Conservation (phyloP, 306 rosid species). For the Bauhinia variegata region DNA sequence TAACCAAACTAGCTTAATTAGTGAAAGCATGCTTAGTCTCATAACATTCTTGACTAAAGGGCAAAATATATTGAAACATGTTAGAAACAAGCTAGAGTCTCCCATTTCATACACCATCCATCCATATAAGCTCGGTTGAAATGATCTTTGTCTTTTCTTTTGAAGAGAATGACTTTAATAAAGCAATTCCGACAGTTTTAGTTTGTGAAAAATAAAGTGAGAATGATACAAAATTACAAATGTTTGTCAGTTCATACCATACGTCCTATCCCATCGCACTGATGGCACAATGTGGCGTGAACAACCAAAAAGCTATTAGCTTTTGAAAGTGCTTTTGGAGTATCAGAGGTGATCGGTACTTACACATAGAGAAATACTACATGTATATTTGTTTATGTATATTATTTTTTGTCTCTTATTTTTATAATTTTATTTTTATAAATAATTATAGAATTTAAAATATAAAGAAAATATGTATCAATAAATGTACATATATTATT, state of each 20-base stretch:
- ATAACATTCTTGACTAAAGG: no score
- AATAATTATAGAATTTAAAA: no score
- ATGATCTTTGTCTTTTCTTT: background rate
- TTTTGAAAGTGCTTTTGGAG: slow-evolving; percentile 37
- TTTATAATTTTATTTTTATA: no score
- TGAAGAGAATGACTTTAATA: background rate
- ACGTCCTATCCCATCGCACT: slow-evolving; percentile 77
- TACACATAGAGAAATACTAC: no score
- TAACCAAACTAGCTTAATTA: no score
- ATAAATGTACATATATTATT: no score
- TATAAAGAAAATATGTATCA: no score
- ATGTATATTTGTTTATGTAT: no score
- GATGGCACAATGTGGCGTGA: slow-evolving; percentile 62
- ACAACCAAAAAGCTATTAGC: slow-evolving; percentile 48
- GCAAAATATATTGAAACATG: background rate
- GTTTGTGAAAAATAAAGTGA: background rate
- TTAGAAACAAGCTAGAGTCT: background rate
- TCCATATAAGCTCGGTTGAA: background rate
- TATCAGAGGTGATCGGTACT: slow-evolving; percentile 13
- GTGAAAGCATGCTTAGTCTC: no score
- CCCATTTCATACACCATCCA: background rate
- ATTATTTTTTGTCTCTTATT: slow-evolving; percentile 20
- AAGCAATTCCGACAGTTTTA: background rate
- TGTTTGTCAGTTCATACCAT: slow-evolving; percentile 67
- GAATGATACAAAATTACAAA: slow-evolving; percentile 32